These are phyloP conservation scores for Pascua guehoae DNA, from an alignment of 1,284 basidiomycete genomes.

Conservation along the genomic window DNA sequence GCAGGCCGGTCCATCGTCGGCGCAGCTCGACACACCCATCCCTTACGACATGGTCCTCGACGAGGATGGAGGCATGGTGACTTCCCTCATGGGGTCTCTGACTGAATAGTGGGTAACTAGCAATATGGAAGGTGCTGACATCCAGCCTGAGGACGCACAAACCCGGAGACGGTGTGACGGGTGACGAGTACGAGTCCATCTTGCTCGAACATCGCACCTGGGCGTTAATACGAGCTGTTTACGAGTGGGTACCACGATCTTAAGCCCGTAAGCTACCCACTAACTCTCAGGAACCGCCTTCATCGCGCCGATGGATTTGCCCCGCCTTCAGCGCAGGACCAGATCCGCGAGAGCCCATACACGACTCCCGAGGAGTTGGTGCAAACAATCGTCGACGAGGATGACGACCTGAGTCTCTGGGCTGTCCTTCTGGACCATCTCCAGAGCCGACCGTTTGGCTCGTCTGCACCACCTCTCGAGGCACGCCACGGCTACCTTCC, in stretches of 20 bases:
- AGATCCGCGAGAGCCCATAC: constrained; percentile 37
- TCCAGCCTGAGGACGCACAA: constrained; percentile 6
- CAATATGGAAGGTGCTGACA: neutral
- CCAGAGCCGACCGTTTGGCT: constrained; percentile 37
- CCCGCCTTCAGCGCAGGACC: constrained; percentile 24
- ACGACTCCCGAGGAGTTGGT: constrained; percentile 38
- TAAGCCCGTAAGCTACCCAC: neutral
- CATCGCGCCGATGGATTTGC: constrained; percentile 28
- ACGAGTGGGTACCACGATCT: constrained; percentile 27
- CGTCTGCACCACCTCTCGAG: constrained; percentile 38
- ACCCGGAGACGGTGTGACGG: constrained; percentile 2
- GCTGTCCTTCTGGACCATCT: constrained; percentile 43
- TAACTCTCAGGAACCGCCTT: constrained; percentile 30
- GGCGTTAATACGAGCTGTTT: constrained; percentile 40
- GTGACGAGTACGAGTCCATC: constrained; percentile 33
- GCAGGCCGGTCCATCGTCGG: constrained; percentile 37
- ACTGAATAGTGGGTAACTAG: constrained; percentile 30
- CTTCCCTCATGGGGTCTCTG: constrained; percentile 29
- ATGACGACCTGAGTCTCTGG: constrained; percentile 37
- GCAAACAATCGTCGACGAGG: constrained; percentile 42
- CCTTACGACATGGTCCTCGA: constrained; percentile 37
- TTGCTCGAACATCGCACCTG: constrained; percentile 45
- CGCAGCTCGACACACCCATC: constrained; percentile 39
- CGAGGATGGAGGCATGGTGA: constrained; percentile 36
- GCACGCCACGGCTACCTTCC: constrained; percentile 44